Conservation (phyloP, 306 rosid species). For the Senna tora region DNA sequence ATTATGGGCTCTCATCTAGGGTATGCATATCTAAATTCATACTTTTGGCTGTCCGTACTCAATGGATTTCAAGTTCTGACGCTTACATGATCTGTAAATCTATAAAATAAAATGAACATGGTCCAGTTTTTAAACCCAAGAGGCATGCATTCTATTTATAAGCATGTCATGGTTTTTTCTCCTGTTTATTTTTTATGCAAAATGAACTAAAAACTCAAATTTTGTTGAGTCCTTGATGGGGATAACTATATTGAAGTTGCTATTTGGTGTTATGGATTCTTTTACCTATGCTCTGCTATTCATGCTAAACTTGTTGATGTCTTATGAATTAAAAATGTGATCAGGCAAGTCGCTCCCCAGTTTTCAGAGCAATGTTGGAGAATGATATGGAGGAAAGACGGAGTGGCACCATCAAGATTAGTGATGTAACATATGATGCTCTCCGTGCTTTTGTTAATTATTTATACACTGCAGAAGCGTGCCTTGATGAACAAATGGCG, state of each 20-base stretch:
- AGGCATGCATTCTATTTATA: neutral
- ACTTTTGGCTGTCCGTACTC: conserved; percentile 2
- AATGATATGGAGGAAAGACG: conserved; percentile 85
- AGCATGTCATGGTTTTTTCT: conserved; percentile 1
- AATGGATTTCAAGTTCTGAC: conserved; percentile 3
- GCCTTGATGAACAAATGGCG: conserved; percentile 78
- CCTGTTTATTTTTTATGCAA: neutral
- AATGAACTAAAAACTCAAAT: neutral
- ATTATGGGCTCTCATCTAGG: neutral
- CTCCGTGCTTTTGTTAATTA: conserved; percentile 75
- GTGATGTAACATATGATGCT: conserved; percentile 71
- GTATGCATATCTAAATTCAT: conserved; percentile 5
- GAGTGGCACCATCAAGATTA: conserved; percentile 76
- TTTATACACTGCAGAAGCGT: conserved; percentile 76
- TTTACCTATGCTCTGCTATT: neutral
- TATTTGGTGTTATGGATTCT: neutral
- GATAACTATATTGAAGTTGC: neutral
- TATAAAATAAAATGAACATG: neutral
- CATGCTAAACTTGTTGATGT: conserved; percentile 25
- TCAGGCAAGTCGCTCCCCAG: conserved; percentile 82
- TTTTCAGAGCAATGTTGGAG: conserved; percentile 86
- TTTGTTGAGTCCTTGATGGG: conserved; percentile 10
- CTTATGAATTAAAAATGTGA: neutral
- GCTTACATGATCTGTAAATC: neutral
- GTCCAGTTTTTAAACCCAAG: conserved; percentile 4